Evolutionary conservation across 345 rosid genomes (phyloP).

Genomic region (Erysimum cheiranthoides): DNA sequence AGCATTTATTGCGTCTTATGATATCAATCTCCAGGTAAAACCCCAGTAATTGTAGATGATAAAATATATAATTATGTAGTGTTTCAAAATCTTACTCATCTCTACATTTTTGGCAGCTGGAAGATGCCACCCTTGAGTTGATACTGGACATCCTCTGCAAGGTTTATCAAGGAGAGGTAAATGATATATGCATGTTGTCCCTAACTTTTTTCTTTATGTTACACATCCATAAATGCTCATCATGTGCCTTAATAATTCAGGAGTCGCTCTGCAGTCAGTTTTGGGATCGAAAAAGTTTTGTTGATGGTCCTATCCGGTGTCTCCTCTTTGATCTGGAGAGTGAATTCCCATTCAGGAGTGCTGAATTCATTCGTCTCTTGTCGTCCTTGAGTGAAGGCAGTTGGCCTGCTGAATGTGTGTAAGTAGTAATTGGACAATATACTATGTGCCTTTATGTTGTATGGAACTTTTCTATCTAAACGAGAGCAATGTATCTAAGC

Average conservation of each 20-base stretch:
- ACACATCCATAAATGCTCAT: constrained; percentile 41
- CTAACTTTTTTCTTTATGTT: constrained; percentile 18
- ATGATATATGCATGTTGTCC: constrained; percentile 38
- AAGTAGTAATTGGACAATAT: constrained; percentile 47
- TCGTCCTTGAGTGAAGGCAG: constrained; percentile 91
- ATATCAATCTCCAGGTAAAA: constrained; percentile 82
- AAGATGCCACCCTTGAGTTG: constrained; percentile 67
- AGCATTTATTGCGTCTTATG: constrained; percentile 95
- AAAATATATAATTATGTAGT: neutral
- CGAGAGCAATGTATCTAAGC: constrained; percentile 7
- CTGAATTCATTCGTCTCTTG: constrained; percentile 74
- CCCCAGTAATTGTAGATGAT: constrained; percentile 1
- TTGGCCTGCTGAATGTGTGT: constrained; percentile 99
- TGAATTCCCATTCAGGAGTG: constrained; percentile 84
- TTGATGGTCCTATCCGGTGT: constrained; percentile 95
- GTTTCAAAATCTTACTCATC: constrained; percentile 24
- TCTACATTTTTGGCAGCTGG: constrained; percentile 60
- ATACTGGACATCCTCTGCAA: constrained; percentile 89
- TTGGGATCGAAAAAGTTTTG: constrained; percentile 91
- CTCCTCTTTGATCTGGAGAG: constrained; percentile 88
- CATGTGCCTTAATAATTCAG: constrained; percentile 50
- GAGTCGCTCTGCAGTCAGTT: constrained; percentile 96
- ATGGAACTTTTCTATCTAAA: constrained; percentile 29
- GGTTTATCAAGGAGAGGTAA: constrained; percentile 88
- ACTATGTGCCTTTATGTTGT: constrained; percentile 15